phyloP scores from a whole-genome alignment of 768 basidiomycete species.

The Mycena crocata region DNA sequence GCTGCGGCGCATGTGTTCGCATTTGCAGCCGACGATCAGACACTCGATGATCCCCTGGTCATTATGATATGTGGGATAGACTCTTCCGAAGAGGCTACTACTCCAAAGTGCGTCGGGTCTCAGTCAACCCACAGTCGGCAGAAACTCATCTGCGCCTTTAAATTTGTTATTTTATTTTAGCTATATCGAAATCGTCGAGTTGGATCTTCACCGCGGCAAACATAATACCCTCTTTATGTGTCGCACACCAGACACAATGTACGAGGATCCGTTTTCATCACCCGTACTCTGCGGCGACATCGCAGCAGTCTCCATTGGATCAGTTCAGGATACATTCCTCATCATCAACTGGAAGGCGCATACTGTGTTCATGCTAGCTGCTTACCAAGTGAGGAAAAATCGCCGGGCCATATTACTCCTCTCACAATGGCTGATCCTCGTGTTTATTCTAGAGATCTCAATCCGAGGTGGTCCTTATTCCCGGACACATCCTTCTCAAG shows the following conservation, averaged over 20 bases:
- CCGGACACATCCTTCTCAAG: background rate
- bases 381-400: background rate
- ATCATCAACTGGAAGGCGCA: conserved; percentile 1
- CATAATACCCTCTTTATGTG: background rate
- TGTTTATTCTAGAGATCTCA: background rate
- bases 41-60: background rate
- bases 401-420: background rate
- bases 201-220: conserved; percentile 7
- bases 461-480: background rate
- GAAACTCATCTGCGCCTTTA: too few species aligned
- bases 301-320: background rate
- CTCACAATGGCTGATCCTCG: background rate
- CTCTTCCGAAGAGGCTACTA: too few species aligned
- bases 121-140: too few species aligned
- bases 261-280: background rate
- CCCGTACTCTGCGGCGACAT: background rate
- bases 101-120: too few species aligned
- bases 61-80: conserved; percentile 13
- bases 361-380: background rate
- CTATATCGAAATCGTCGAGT: conserved; percentile 4
- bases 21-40: conserved; percentile 23
- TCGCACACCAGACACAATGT: background rate
- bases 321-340: background rate
- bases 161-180: conserved; percentile 16
- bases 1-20: background rate